These are phyloP conservation scores for Carex pumila DNA, from an alignment of 176 grass and related monocot species.

Conservation along the genomic window DNA sequence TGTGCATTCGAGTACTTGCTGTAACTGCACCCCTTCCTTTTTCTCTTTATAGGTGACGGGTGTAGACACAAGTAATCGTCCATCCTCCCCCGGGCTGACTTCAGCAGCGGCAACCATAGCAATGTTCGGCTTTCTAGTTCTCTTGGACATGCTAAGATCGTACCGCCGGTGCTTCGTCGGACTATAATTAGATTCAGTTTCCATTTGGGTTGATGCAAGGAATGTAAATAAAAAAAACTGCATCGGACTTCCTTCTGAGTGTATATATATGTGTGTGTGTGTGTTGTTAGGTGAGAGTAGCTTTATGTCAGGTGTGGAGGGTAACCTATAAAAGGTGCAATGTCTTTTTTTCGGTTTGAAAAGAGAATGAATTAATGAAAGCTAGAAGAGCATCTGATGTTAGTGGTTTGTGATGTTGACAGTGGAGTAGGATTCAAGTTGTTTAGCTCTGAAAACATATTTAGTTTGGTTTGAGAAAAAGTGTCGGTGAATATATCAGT, in stretches of 20 bases:
- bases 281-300: constrained; percentile 32
- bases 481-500: neutral
- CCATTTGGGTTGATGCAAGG: constrained; percentile 46
- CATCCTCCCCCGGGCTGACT: constrained; percentile 28
- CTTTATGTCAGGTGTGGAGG: constrained; percentile 24
- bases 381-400: constrained; percentile 22
- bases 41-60: constrained; percentile 23
- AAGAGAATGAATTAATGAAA: constrained; percentile 29
- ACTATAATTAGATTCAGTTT: constrained; percentile 32
- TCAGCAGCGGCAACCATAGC: constrained; percentile 14
- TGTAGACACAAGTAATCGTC: constrained; percentile 14
- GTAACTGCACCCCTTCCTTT: constrained; percentile 7
- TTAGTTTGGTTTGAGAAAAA: constrained; percentile 38
- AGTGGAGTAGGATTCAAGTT: constrained; percentile 57
- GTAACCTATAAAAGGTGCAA: constrained; percentile 35
- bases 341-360: constrained; percentile 42
- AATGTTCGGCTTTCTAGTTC: constrained; percentile 52
- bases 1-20: constrained; percentile 5
- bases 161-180: constrained; percentile 51
- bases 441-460: constrained; percentile 17
- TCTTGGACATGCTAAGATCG: constrained; percentile 70
- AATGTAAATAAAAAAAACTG: constrained; percentile 23
- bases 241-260: constrained; percentile 6
- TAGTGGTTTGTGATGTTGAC: constrained; percentile 34
- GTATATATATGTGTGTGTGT: neutral